Conservation (phyloP, 1,284 basidiomycete species). For the Ganoderma meredithae region DNA sequence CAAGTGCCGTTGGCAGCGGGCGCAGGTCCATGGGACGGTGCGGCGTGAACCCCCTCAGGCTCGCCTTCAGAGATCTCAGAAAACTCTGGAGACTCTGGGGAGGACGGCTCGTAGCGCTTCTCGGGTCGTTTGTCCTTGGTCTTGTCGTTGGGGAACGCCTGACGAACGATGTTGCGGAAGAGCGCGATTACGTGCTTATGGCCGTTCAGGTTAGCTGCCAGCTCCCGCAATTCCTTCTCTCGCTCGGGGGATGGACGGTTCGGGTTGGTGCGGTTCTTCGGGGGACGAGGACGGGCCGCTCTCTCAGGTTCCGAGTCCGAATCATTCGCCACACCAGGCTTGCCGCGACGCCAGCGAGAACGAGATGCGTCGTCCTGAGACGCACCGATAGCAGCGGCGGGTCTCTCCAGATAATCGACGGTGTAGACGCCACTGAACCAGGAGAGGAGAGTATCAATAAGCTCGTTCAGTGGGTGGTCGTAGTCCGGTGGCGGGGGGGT, state of each 20-base stretch:
- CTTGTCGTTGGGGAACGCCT: background rate
- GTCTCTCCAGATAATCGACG: background rate
- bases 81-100: background rate
- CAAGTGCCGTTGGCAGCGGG: background rate
- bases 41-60: background rate
- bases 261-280: too few relatives aligned
- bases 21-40: background rate
- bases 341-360: too few relatives aligned
- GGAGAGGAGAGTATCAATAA: background rate
- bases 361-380: background rate
- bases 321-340: too few relatives aligned
- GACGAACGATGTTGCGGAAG: background rate
- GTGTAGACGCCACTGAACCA: constrained; percentile 13
- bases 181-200: background rate
- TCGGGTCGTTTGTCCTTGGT: background rate
- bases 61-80: background rate
- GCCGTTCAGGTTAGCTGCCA: background rate
- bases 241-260: too few relatives aligned
- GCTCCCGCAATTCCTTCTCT: background rate
- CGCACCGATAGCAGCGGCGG: background rate
- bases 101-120: background rate
- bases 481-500: background rate
- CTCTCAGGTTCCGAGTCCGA: too few relatives aligned
- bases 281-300: too few relatives aligned
- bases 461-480: constrained; percentile 1